Conservation (phyloP, 208 protist species). For the Porcisia deanei region DNA sequence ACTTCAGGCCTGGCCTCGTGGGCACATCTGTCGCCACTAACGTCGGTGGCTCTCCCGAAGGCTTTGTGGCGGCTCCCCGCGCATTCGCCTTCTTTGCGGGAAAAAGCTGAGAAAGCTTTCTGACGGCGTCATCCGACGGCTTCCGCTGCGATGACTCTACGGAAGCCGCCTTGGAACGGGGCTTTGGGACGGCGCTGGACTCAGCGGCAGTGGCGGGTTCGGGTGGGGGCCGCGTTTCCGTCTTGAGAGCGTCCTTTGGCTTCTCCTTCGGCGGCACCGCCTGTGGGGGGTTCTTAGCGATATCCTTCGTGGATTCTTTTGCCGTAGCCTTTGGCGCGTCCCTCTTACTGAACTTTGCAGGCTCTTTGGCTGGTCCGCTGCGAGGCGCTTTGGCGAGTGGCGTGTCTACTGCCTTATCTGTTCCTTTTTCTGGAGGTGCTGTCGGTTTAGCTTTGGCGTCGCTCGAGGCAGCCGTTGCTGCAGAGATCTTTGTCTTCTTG, state of each 20-base stretch:
- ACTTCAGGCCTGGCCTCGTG: neutral
- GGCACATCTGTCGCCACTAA: neutral
- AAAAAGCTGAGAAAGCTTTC: slow-evolving; percentile 32
- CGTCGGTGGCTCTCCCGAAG: neutral
- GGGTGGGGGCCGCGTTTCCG: slow-evolving; percentile 1
- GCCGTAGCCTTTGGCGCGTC: neutral
- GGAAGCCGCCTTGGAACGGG: slow-evolving; percentile 23
- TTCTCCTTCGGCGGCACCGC: neutral
- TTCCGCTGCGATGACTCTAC: neutral
- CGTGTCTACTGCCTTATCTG: slow-evolving; percentile 15
- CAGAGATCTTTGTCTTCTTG: slow-evolving; percentile 28
- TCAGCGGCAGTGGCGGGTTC: slow-evolving; percentile 2
- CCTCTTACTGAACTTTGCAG: neutral
- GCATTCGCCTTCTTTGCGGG: slow-evolving; percentile 16
- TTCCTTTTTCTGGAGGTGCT: neutral
- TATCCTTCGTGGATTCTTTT: neutral
- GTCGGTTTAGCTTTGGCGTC: slow-evolving; percentile 13
- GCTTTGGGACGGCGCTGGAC: slow-evolving; percentile 28
- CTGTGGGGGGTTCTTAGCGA: neutral
- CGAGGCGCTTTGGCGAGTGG: neutral
- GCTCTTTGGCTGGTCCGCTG: neutral
- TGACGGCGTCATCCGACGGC: slow-evolving; percentile 15
- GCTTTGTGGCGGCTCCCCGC: neutral
- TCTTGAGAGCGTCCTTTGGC: neutral
- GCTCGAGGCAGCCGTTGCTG: neutral